A percentile compares a stretch with the other conserved stretches of the same genome.
Evolutionary conservation across 1,139 yeast species (phyloP).

Genomic region (Taphrina wiesneri): DNA sequence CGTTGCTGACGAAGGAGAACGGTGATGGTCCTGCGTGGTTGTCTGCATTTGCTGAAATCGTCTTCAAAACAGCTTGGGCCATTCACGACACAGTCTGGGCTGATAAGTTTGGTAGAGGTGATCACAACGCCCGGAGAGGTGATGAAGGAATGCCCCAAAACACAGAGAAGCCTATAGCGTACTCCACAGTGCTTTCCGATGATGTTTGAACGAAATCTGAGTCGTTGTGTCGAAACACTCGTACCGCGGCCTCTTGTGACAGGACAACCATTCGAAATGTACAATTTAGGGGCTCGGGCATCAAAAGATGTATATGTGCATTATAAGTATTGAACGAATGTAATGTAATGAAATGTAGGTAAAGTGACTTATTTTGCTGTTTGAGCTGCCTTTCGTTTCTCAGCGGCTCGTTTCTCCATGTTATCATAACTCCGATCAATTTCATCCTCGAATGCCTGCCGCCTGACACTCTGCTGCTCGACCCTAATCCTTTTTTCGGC

Average conservation of each 20-base stretch:
- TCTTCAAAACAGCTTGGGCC: slow-evolving; percentile 16
- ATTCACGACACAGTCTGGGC: slow-evolving; percentile 30
- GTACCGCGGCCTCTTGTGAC: no score
- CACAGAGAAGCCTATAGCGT: no score
- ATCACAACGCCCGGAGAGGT: slow-evolving; percentile 11
- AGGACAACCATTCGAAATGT: no score
- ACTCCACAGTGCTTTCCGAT: no score
- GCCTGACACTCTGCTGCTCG: slow-evolving; percentile 19
- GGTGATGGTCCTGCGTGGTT: slow-evolving; percentile 17
- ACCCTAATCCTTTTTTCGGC: slow-evolving; percentile 27
- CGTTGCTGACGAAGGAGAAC: neutral
- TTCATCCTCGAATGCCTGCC: slow-evolving; percentile 32
- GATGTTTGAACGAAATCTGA: no score
- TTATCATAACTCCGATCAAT: slow-evolving; percentile 25
- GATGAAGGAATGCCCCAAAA: neutral
- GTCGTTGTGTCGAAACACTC: no score
- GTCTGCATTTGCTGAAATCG: neutral
- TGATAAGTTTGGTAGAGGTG: slow-evolving; percentile 24
- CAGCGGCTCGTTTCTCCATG: slow-evolving; percentile 22
- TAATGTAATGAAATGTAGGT: no score
- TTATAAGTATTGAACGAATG: no score
- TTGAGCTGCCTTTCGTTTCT: neutral
- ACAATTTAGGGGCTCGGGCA: no score
- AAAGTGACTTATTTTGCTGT: neutral
- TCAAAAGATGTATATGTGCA: neutral